Base-by-base conservation (phyloP, 78 protist genomes). In the Planoprotostelium fungivorum region DNA sequence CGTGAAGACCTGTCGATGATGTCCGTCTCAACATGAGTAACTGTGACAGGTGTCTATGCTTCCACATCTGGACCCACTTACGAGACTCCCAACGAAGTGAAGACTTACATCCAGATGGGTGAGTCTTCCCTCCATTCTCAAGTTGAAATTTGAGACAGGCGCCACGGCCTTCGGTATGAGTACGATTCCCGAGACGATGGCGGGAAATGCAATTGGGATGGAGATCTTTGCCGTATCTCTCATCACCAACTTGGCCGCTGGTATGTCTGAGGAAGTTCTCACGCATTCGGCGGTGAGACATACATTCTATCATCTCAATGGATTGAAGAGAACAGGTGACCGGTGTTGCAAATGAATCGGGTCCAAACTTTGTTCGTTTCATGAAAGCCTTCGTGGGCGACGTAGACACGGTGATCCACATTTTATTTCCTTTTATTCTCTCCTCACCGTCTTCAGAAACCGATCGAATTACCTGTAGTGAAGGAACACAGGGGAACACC, bases 191-290 rank as follows among this genome's bases (percentile, higher is more conserved):
- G 95, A 93, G 34, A 39, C 88, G 34, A 34, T 93, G 31, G 95
- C 93, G n/a, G 95, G 92, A 87, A 0, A 90, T 28, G 90, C 92
- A 1, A 0, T 63, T 0, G 95, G 95, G 29, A 35, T 93, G 86
- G 93, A 88, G 83, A 89, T 85, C 25, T 90, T 93, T 89, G 95
- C 88, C 23, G 34, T 93, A 39, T 85, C 90, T 28, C 36, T 86
- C 34, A 90, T 93, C 37, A 63, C 93, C 36, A 93, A 93, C 34
- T 5, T 91, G 29, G 95, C 93, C 84, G 95, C 95, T 83, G 95
- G 95, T 23, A 38, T 38, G 38, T 29, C 83, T 29, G 37, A 63
- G 0, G n/a, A 5, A 28, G 36, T 34, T 0, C 86, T 93, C 38
- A 91, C 83, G 38, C 95, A 93, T 25, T 91, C 28, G 1, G 95